Conservation (phyloP, 2,329 filamentous ascomycete genomes). For the Fusarium ambrosium region DNA sequence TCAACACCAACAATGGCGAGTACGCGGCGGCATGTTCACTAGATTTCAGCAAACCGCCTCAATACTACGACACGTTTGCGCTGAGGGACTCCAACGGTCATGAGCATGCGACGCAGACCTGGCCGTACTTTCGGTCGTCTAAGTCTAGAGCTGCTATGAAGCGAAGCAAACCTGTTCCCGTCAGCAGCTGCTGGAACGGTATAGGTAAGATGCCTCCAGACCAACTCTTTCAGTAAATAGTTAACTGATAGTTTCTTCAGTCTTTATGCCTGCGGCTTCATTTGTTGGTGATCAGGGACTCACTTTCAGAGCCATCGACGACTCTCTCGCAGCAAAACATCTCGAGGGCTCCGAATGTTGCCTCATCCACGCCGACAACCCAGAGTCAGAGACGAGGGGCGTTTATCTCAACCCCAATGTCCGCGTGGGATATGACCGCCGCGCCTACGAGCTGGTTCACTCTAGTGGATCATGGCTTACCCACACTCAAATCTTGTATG, state of each 20-base stretch:
- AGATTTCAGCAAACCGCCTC: background rate
- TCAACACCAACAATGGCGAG: background rate
- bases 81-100: background rate
- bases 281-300: background rate
- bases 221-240: background rate
- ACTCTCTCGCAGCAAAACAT: background rate
- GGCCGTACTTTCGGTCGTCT: background rate
- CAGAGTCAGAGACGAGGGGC: background rate
- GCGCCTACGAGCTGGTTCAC: background rate
- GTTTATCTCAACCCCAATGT: background rate
- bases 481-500: background rate
- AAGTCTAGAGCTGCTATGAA: background rate
- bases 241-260: background rate
- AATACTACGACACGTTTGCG: background rate
- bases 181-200: background rate
- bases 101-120: background rate
- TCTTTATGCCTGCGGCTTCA: background rate
- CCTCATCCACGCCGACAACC: background rate
- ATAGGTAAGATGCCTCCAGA: background rate
- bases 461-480: background rate
- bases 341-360: background rate
- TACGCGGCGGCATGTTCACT: background rate
- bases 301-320: background rate
- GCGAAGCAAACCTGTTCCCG: background rate
- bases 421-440: background rate